A percentile compares a stretch with the other conserved stretches of the same genome.
Evolutionary conservation across 768 basidiomycete genomes (phyloP).

Genomic region (Amanita rubescens): DNA sequence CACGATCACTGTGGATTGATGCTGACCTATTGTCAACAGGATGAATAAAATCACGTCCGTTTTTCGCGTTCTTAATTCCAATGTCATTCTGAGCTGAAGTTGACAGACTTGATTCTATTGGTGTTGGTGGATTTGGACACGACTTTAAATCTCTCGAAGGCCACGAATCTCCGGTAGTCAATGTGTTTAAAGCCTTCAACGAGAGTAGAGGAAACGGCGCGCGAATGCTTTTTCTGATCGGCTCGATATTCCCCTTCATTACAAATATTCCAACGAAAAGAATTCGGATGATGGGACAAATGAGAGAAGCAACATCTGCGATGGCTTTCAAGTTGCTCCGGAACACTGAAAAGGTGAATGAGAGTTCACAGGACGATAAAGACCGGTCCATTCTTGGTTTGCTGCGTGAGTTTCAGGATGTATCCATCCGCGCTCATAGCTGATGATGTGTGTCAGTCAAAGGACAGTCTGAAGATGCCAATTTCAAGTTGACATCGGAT

Average conservation of each 20-base stretch:
- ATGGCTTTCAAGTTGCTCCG: constrained; percentile 34
- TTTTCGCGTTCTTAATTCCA: too few species aligned
- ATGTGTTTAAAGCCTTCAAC: constrained; percentile 31
- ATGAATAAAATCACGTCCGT: constrained; percentile 41
- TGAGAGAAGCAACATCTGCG: constrained; percentile 26
- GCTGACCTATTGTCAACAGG: constrained; percentile 13
- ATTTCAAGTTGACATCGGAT: constrained; percentile 28
- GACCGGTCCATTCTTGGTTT: constrained; percentile 36
- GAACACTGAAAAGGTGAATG: constrained; percentile 26
- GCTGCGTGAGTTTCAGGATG: constrained; percentile 18
- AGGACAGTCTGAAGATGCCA: constrained; percentile 23
- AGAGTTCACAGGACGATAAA: constrained; percentile 15
- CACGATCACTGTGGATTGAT: neutral
- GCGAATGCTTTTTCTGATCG: constrained; percentile 28
- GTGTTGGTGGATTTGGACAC: constrained; percentile 53
- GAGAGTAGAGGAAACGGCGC: constrained; percentile 13
- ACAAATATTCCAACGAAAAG: constrained; percentile 28
- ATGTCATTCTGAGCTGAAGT: too few species aligned
- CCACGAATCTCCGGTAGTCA: constrained; percentile 31
- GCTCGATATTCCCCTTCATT: constrained; percentile 28
- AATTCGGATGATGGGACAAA: constrained; percentile 20
- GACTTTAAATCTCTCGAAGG: constrained; percentile 49
- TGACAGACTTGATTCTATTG: constrained; percentile 45
- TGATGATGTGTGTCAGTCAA: constrained; percentile 20
- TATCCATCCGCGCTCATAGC: neutral